Percentiles rank a stretch among this genome's conserved stretches.
Conservation (phyloP, 768 basidiomycete species). For the Boletellus sp. region DNA sequence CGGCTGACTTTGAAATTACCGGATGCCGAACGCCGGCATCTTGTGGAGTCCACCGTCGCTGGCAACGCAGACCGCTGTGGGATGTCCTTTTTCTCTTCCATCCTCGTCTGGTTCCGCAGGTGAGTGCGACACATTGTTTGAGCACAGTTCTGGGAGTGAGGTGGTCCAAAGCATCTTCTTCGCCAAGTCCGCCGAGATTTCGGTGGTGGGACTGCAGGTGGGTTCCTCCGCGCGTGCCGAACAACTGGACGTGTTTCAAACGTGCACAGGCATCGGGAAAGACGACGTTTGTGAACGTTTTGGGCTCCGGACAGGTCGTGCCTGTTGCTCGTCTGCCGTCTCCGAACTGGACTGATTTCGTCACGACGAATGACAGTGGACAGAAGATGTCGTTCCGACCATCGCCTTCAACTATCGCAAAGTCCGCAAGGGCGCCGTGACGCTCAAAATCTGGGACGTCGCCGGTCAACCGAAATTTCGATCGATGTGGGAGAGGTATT, state of each 20-base stretch:
- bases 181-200: constrained; percentile 81
- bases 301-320: constrained; percentile 72
- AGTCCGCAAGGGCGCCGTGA: constrained; percentile 85
- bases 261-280: constrained; percentile 79
- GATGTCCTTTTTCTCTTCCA: constrained; percentile 49
- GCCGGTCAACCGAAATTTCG: constrained; percentile 93
- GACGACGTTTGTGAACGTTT: constrained; percentile 90
- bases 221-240: neutral
- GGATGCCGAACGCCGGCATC: neutral
- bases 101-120: constrained; percentile 60
- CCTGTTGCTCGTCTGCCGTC: neutral
- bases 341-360: neutral
- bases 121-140: constrained; percentile 15
- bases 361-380: constrained; percentile 55
- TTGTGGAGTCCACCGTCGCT: neutral
- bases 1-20: neutral
- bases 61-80: constrained; percentile 3
- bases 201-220: constrained; percentile 89
- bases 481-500: constrained; percentile 95
- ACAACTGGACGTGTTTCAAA: neutral
- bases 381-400: constrained; percentile 94
- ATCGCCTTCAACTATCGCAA: constrained; percentile 91
- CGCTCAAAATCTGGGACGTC: constrained; percentile 93
- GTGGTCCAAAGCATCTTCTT: constrained; percentile 64
- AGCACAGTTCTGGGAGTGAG: too few species aligned